Evolutionary conservation across 768 basidiomycete genomes (phyloP), one percentile per base, ranked within the genome.

Genomic region (Psilocybe cubensis): DNA sequence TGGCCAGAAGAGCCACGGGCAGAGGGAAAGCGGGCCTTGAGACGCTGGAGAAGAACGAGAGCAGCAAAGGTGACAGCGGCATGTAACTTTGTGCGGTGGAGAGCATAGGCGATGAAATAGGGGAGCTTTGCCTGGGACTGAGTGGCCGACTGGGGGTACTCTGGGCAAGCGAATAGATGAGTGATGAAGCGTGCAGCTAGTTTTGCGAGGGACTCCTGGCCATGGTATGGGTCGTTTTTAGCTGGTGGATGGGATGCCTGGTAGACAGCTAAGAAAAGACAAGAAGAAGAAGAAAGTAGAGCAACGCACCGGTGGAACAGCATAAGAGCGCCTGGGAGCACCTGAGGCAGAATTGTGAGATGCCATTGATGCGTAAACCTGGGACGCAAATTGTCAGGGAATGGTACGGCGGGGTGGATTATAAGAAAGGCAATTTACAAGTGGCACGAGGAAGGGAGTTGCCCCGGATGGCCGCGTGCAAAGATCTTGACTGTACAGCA

Each of bases 1-100:
- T 97, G 93, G 20, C 94, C 94, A 0, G 91, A 94, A 1, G 92
- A 94, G 10, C 94, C 94, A 24, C 91, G 84, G 6, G 93, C 94
- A 5, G 92, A 91, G 2, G 93, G 94, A 72, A 94, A 96, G n/a
- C 93, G 87, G 25, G 86, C 86, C 75, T 97, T 97, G 57, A 97
- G 79, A 17, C 93, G 85, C 61, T 89, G 87, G 9, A 97, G 82
- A 24, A 96, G 72, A 17, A 84, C 76, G 4, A 84, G 75, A 0
- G 87, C 84, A 21, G 87, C 85, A 76, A 75, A 94, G 63, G 76
- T 92, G 58, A 92, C 90, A 10, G 85, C 79, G 7, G 78, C 68
- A 48, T 88, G 86, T 1, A 93, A 79, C 57, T 91, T 87, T 0
- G 91, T 92, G 27, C 94, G 87, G 65, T 95, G 91, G 14, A 94